Base-by-base conservation (phyloP, 176 grass and related monocot species). In the Pontederia crassipes region DNA sequence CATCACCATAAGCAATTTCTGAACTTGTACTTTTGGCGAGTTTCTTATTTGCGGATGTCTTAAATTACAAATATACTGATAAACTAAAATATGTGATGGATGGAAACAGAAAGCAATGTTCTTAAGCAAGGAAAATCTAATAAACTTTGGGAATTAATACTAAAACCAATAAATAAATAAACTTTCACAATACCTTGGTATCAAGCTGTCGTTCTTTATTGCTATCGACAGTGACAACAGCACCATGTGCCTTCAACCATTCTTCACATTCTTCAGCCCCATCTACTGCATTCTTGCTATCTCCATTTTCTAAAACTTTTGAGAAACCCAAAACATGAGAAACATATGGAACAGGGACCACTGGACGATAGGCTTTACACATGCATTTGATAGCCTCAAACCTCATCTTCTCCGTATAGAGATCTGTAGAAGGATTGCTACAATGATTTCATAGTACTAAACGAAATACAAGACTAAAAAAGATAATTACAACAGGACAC, bases 171-270 rank as follows among this genome's bases (percentile, higher is more conserved):
- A 8, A 64, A 58, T 14, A 20, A 48, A 12, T 49, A 9, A 54
- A 54, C 64, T 59, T 52, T 55, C 56, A 47, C 59, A 16, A 48
- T 87, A 96, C 91, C 91, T 96, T 96, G 8, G 81, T 73, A 29
- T 96, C 91, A 17, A 96, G 60, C 54, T 95, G 91, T 46, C 82
- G 57, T 46, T 89, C 90, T 76, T 77, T 78, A 78, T 55, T 82
- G 67, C 59, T 74, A 46, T 86, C 86, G 64, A 24, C 52, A 60
- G 57, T 72, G 73, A 96, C 57, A 68, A 90, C 66, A 58, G 80
- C 75, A 54, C 91, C 91, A 84, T 96, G 91, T 8, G 91, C 80
- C 62, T 75, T 90, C 80, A 96, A 85, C 91, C 91, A 96, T 75
- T 80, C 65, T 60, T 82, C 72, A 72, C 91, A 96, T 78, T 87